phyloP scores from a whole-genome alignment of 495 filamentous ascomycete species.

The Aspergillus sclerotiicarbonarius region DNA sequence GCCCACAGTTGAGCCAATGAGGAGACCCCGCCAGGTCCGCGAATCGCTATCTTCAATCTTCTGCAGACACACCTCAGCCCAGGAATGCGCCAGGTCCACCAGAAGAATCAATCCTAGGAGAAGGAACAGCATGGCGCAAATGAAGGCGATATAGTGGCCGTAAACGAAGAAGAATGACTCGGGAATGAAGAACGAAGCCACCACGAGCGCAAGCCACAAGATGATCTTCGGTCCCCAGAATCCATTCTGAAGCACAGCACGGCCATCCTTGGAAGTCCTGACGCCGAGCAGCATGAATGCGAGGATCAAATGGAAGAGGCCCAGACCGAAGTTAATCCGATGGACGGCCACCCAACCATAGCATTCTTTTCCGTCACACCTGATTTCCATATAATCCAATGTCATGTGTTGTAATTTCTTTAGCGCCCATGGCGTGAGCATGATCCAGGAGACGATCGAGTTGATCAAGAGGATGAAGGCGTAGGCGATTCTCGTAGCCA shows the following conservation, averaged over 20 bases:
- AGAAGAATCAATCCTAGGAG: conserved; percentile 88
- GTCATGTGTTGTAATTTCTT: conserved; percentile 90
- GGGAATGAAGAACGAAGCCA: conserved; percentile 91
- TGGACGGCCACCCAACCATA: conserved; percentile 96
- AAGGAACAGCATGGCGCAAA: conserved; percentile 90
- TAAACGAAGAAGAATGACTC: conserved; percentile 93
- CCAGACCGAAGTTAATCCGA: conserved; percentile 95
- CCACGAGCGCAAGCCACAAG: conserved; percentile 80
- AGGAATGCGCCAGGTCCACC: conserved; percentile 95
- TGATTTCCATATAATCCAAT: conserved; percentile 91
- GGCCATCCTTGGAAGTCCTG: conserved; percentile 77
- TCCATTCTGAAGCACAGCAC: conserved; percentile 89
- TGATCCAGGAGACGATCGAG: conserved; percentile 95
- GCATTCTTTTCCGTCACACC: conserved; percentile 85
- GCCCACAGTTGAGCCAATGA: conserved; percentile 87
- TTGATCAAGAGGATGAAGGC: conserved; percentile 94
- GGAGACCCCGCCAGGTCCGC: conserved; percentile 72
- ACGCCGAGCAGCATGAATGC: conserved; percentile 84
- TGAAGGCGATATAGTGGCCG: conserved; percentile 88
- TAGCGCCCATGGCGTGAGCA: conserved; percentile 98
- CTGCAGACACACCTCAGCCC: conserved; percentile 91
- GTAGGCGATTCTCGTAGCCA: conserved; percentile 96
- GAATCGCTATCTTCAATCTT: conserved; percentile 93
- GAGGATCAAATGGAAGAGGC: conserved; percentile 85
- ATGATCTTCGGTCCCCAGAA: conserved; percentile 89